Evolutionary conservation across 164 flowering plant species (phyloP), one percentile per base, ranked within the genome.

Genomic region (Chloranthus sessilifolius): DNA sequence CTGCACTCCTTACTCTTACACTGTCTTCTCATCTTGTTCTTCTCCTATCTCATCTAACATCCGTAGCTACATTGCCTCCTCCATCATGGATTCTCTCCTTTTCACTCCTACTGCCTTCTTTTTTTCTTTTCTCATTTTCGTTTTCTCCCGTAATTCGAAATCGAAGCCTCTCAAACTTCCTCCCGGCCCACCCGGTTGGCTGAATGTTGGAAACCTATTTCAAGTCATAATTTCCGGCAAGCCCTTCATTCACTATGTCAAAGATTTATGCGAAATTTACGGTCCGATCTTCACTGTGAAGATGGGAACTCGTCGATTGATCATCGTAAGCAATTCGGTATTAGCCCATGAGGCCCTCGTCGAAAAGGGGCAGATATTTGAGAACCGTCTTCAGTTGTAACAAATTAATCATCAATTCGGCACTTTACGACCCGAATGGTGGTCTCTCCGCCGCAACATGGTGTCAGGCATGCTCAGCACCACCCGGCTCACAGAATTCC

Each of bases 101-200:
- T 72, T 72, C 73, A 62, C 82, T 8, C 40, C 65, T 14, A 14
- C 68, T 1, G 70, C 70, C n/a, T 57, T 81, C 27, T 1, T 68
- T 25, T 2, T 74, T 5, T 72, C 79, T 0, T 33, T 41, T 19
- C 12, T 82, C 0, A 28, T 77, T 16, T 48, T 74, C 63, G 16
- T 74, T 8, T 17, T 68, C 15, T 15, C 70, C 12, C 64, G 57
- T 1, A 71, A 51, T 34, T 5, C 50, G 20, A 64, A 53, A 5
- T 52, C 72, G 2, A 74, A 71, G 40, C 41, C 66, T 3, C 56
- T 48, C 23, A 73, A 70, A 20, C 87, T 87, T 4, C 98, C 96
- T 10, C 96, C 98, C 0, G 95, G 96, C 0, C 98, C 98, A 0
- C 85, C 84, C 0, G 88, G 95, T 0, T 82, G 86, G 85, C 96